Conservation (phyloP, 2,329 filamentous ascomycete species). For the Exophiala sp. region DNA sequence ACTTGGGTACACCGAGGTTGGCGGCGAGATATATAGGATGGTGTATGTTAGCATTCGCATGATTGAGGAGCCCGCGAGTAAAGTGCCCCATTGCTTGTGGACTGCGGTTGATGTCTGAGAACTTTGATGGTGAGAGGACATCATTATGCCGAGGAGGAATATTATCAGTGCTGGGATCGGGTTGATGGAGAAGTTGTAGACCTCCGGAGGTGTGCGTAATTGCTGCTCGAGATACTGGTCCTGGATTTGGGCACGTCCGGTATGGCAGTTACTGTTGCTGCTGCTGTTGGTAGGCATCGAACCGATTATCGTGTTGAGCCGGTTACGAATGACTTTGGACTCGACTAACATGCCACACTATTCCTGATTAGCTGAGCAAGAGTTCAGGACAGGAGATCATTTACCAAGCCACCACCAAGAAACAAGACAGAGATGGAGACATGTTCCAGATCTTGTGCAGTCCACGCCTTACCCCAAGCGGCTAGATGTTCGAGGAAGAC, state of each 20-base stretch:
- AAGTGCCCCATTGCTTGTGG: slow-evolving; percentile 87
- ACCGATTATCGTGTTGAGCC: slow-evolving; percentile 18
- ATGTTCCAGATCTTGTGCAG: slow-evolving; percentile 80
- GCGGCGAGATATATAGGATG: slow-evolving; percentile 73
- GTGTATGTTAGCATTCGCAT: slow-evolving; percentile 77
- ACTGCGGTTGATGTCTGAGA: slow-evolving; percentile 86
- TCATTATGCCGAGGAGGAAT: slow-evolving; percentile 85
- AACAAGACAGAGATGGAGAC: slow-evolving; percentile 90
- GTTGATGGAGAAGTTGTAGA: slow-evolving; percentile 76
- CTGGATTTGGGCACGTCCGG: slow-evolving; percentile 35
- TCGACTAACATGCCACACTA: slow-evolving; percentile 86
- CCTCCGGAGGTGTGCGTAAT: slow-evolving; percentile 55
- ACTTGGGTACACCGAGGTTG: slow-evolving; percentile 73
- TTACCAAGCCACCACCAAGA: slow-evolving; percentile 82
- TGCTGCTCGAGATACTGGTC: slow-evolving; percentile 27
- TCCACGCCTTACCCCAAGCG: slow-evolving; percentile 68
- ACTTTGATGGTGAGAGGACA: slow-evolving; percentile 84
- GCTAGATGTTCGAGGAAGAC: slow-evolving; percentile 88
- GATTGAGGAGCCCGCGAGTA: slow-evolving; percentile 76
- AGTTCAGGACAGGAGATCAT: no score
- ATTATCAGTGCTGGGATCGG: slow-evolving; percentile 85
- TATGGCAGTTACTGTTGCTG: slow-evolving; percentile 44
- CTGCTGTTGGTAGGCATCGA: slow-evolving; percentile 18
- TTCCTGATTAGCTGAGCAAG: no score
- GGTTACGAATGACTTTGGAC: slow-evolving; percentile 63